Base-by-base conservation (phyloP, 768 basidiomycete genomes). In the Tricholoma sp. region DNA sequence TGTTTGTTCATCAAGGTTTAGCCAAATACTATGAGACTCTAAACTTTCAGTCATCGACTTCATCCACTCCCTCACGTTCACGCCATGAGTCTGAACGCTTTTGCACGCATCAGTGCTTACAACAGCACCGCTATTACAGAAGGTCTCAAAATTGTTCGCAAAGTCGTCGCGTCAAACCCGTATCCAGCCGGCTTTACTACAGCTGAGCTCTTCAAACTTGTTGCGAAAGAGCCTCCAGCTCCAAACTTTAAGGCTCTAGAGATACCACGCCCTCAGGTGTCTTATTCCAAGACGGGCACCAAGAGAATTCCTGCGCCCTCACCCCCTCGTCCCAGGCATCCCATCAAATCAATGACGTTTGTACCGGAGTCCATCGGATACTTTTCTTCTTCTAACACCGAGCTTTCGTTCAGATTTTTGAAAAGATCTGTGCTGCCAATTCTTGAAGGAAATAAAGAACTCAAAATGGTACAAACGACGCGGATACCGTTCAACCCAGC, bases 261-360 rank as follows among this genome's bases (percentile, higher is more conserved):
- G 29, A 17, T 50, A 34, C 53, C 66, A 13, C 15, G 29, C 24
- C 15, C 33, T 32, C 56, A 57, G n/a, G 17, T 37, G 6, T 4
- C 45, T 2, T 52, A 45, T 51, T 37, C 3, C 8, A 53, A n/a
- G 37, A 50, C 45, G n/a, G 61, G 55, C 5, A 34, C 48, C 18
- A 50, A 45, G 33, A 57, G 17, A 44, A 18, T 33, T 2, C 48
- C 60, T 0, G 39, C 20, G 7, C 68, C 68, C 1, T 36, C 49
- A 3, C 77, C 79, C 13, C 74, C 79, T 4, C 65, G 74, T 51
- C 66, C 75, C 0, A 71, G 75, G 8, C 78, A 85, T 59, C 74
- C 76, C 6, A 68, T 88, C 49, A 76, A 80, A 17, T 88, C 86
- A 12, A 70, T 84, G 54, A 71, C 64, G 86, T 81, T 55, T 47